phyloP scores from a whole-genome alignment of 2,329 filamentous ascomycete genomes.

The Geosmithia putterillii region DNA sequence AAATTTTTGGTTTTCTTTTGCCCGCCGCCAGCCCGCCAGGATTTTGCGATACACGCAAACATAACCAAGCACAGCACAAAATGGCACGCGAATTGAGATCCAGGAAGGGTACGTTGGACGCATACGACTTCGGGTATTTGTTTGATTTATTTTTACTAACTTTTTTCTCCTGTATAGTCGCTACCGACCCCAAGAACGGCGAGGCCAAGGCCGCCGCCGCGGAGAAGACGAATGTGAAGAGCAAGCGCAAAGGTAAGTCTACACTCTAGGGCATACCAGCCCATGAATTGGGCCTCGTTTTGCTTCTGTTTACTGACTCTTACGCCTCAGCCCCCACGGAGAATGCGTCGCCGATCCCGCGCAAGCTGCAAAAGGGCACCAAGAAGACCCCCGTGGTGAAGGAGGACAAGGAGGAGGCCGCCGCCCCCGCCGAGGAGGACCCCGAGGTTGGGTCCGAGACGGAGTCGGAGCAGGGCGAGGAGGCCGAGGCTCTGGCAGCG shows the following conservation, averaged over 20 bases:
- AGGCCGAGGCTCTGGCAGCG: constrained; percentile 29
- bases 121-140: background rate
- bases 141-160: constrained; percentile 6
- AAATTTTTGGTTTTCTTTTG: constrained; percentile 3
- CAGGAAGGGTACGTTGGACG: constrained; percentile 15
- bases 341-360: constrained; percentile 19
- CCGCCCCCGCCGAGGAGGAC: constrained; percentile 9
- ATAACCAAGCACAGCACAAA: background rate
- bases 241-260: constrained; percentile 19
- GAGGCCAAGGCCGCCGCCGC: constrained; percentile 15
- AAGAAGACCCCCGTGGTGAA: constrained; percentile 11
- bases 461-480: constrained; percentile 25
- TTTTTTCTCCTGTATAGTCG: constrained; percentile 6
- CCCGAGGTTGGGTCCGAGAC: constrained; percentile 15
- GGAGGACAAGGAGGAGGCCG: constrained; percentile 10
- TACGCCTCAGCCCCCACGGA: constrained; percentile 16
- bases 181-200: constrained; percentile 16
- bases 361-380: constrained; percentile 27
- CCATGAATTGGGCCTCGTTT: too few species aligned
- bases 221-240: constrained; percentile 20
- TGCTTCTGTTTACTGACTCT: background rate
- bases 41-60: background rate
- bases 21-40: background rate
- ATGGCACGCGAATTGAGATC: constrained; percentile 5
- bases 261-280: background rate